Evolutionary conservation across 345 rosid species (phyloP), one percentile per base, ranked within the genome.

Genomic region (Boechera retrofracta): DNA sequence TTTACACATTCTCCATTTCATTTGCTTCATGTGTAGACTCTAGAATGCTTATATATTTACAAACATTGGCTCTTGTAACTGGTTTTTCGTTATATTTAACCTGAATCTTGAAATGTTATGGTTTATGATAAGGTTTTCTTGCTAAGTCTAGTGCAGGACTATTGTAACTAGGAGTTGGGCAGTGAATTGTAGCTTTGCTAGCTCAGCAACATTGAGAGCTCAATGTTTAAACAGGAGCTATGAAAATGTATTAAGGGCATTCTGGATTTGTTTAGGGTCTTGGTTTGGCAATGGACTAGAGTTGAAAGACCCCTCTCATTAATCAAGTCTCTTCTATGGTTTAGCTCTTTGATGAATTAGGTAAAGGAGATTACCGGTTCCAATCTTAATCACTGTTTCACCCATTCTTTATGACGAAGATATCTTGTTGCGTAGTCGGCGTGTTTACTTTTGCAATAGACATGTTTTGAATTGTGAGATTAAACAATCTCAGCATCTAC

Each of bases 261-360:
- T 44, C 48, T 55, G 10, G 62, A 64, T 13, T 55, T 64, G n/a
- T 75, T 41, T 58, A 51, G 5, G 36, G 38, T 76, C 68, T 67
- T 68, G 74, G 29, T 68, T 5, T 75, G 59, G 33, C 4, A 67
- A 11, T 67, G 52, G 24, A 10, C 0, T 4, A 55, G 58, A 35
- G 15, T 56, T 65, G 28, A 18, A 21, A 53, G 47, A 53, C 32
- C 2, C 4, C 10, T 63, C 24, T 38, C 41, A 49, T 16, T 5
- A 52, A 31, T 53, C 47, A 32, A 47, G 26, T 67, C 16, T 16
- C 67, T 59, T 67, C 11, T 49, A 6, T 16, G 29, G 47, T 67
- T 32, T 59, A 39, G 0, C 38, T 38, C 12, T 28, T 41, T 60
- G 56, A 42, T 31, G 24, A 28, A 24, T 38, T 47, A 10, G 5